Evolutionary conservation across 225 moss, liverwort and hornwort genomes (phyloP).

Genomic region (Physcomitrium patens): DNA sequence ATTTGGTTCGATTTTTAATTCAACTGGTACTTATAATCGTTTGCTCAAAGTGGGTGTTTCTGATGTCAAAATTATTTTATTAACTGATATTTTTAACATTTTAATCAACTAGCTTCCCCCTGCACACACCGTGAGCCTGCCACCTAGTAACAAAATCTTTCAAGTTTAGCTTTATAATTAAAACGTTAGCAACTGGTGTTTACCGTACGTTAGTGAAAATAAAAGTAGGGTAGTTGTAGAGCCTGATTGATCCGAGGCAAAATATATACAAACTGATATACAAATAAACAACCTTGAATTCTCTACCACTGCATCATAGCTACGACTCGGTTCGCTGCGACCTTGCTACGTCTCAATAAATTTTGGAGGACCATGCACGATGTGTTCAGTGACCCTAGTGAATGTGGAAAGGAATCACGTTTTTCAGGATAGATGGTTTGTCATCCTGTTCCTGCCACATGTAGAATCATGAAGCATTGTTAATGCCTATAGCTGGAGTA

Average conservation of each 20-base stretch:
- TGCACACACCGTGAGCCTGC: no score
- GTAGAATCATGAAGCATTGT: constrained; percentile 17
- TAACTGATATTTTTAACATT: constrained; percentile 13
- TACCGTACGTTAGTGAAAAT: no score
- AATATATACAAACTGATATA: no score
- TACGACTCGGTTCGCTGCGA: no score
- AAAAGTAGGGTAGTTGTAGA: no score
- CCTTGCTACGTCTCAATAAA: background rate
- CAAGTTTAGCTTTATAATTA: no score
- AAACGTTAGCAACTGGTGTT: no score
- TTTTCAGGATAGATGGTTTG: constrained; percentile 11
- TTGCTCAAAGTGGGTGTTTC: background rate
- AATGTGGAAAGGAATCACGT: constrained; percentile 8
- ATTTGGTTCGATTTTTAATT: background rate
- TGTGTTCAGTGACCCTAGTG: constrained; percentile 8
- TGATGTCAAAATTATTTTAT: constrained; percentile 7
- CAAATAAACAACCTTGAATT: no score
- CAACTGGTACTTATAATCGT: background rate
- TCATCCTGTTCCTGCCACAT: constrained; percentile 9
- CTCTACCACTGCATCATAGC: no score
- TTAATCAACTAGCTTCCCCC: background rate
- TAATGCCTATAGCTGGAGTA: constrained; percentile 26
- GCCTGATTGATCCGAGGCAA: no score
- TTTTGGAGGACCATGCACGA: constrained; percentile 2
- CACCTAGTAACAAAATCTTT: no score